Evolutionary conservation across 306 rosid genomes (phyloP), one percentile per base, ranked within the genome.

Genomic region (Cyamopsis tetragonoloba): DNA sequence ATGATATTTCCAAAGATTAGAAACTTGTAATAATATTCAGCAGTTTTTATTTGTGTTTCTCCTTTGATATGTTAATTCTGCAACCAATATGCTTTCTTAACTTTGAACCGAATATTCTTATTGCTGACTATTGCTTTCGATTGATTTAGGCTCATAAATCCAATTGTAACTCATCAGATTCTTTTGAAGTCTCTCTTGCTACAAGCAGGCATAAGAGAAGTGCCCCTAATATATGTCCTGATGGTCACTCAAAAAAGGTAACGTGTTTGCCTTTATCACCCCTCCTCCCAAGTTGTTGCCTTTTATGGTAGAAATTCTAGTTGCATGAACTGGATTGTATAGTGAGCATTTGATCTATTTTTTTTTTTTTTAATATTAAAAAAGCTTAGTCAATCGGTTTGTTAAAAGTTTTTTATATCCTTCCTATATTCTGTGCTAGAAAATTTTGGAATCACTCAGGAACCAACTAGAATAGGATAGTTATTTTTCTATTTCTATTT

Each of bases 131-230:
- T 49, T 70, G 32, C 22, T 59, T 30, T 59, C 44, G 13, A 6
- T 48, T 49, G 51, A 46, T 37, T 50, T 59, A 75, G 80, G 64
- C 49, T 68, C 70, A 38, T 30, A 68, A 75, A 75, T 54, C 78
- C 51, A 72, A 66, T 24, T 68, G 46, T 31, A 61, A 72, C 9
- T 72, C 78, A 17, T 66, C 70, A 48, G 74, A 58, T 66, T 66
- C 60, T 59, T 50, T 78, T 48, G 66, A 67, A 14, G 75, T 58
- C 49, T 58, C 74, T 59, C 78, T 30, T 62, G 58, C 15, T 42
- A 31, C 78, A 60, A 72, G 31, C 5, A 14, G 62, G 60, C 66
- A 17, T 58, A 58, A 17, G 72, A 67, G 66, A 67, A 41, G 38
- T 34, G 69, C 68, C 54, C 78, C 75, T 17, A 66, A 42, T 66